Percentiles rank a stretch among this genome's conserved stretches.
phyloP scores from a whole-genome alignment of 768 basidiomycete species.

The Tylopilus felleus region DNA sequence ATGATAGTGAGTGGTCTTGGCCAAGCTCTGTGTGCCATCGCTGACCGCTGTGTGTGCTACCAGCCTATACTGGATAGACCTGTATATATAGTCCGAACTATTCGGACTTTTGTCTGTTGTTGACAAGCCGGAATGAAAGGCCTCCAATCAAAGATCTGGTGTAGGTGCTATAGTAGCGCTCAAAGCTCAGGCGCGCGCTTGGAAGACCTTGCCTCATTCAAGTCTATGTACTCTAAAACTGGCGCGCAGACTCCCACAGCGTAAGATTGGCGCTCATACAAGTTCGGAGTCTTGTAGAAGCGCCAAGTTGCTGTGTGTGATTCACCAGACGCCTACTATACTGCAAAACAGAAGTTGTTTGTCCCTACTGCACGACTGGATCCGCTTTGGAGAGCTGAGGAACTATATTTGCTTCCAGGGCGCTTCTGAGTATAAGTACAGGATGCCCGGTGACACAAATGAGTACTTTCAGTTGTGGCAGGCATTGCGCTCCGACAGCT shows the following conservation, averaged over 20 bases:
- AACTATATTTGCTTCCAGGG: neutral
- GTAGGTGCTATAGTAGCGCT: neutral
- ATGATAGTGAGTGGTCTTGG: conserved; percentile 12
- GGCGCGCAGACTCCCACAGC: neutral
- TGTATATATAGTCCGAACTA: no score
- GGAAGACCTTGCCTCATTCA: no score
- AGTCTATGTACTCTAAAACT: neutral
- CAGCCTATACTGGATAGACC: neutral
- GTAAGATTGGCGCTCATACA: neutral
- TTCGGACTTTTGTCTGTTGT: no score
- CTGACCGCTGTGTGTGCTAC: conserved; percentile 1
- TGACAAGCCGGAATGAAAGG: neutral
- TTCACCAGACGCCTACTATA: no score
- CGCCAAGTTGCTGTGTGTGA: neutral
- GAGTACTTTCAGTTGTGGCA: neutral
- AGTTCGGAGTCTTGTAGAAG: no score
- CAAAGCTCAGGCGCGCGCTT: neutral
- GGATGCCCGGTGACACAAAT: neutral
- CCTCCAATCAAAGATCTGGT: neutral
- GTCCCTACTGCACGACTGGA: neutral
- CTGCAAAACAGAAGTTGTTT: neutral
- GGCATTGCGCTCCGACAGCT: neutral
- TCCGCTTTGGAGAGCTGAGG: no score
- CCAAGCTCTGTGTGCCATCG: neutral
- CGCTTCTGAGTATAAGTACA: neutral